Percentiles rank a stretch among this genome's conserved stretches.
Conservation (phyloP, 306 rosid genomes). For the Vachellia collinsii region DNA sequence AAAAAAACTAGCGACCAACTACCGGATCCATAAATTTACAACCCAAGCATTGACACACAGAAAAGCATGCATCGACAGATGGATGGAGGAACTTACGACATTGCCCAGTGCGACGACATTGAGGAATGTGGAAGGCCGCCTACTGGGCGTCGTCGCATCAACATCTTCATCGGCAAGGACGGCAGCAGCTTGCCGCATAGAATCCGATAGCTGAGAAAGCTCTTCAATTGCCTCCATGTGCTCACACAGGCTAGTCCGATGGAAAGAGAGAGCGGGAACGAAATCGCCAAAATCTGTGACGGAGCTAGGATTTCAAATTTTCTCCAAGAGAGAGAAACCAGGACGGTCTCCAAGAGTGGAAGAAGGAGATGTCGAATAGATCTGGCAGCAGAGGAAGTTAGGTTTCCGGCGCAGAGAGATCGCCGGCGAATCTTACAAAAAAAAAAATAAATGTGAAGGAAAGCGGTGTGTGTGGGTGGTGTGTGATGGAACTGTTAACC, state of each 20-base stretch:
- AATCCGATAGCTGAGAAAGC: slow-evolving; percentile 77
- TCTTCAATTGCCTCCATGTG: slow-evolving; percentile 93
- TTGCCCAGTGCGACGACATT: slow-evolving; percentile 90
- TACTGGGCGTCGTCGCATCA: slow-evolving; percentile 58
- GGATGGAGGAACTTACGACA: slow-evolving; percentile 67
- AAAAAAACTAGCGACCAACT: background rate
- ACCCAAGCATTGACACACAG: background rate
- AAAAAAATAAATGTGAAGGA: background rate
- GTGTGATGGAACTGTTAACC: slow-evolving; percentile 6
- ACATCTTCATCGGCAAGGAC: slow-evolving; percentile 92
- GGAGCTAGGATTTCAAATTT: slow-evolving; percentile 13
- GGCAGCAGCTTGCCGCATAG: slow-evolving; percentile 90
- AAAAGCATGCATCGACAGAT: background rate
- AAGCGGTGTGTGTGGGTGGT: background rate
- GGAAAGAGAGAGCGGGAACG: background rate
- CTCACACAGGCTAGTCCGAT: background rate
- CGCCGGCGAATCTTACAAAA: slow-evolving; percentile 37
- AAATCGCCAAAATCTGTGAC: background rate
- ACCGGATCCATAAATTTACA: slow-evolving; percentile 16
- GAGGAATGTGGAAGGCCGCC: slow-evolving; percentile 84
- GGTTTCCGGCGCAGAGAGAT: slow-evolving; percentile 33
- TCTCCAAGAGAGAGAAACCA: background rate
- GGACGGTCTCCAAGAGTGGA: background rate
- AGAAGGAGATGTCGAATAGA: background rate
- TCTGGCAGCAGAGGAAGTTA: slow-evolving; percentile 29